Conservation (phyloP, 805 yeast species). For the Hanseniaspora clermontiae region DNA sequence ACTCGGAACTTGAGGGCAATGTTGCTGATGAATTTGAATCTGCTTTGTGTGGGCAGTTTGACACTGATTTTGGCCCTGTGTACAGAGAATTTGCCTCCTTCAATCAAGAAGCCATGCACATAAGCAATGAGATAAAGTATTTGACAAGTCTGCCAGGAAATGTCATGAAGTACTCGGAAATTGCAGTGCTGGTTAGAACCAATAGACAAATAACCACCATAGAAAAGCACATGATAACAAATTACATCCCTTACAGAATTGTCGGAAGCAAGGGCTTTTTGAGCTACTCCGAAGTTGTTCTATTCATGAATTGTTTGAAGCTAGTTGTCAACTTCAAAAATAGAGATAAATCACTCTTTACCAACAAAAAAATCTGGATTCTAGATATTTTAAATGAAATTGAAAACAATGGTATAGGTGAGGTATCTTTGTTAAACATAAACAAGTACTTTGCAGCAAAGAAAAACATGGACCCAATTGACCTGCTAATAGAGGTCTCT, state of each 20-base stretch:
- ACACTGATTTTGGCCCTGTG: conserved; percentile 35
- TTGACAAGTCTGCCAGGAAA: conserved; percentile 34
- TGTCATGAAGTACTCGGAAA: conserved; percentile 41
- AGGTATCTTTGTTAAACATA: conserved; percentile 1
- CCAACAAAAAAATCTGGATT: conserved; percentile 2
- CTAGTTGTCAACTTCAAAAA: conserved; percentile 29
- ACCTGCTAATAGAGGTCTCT: neutral
- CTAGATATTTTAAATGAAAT: conserved; percentile 1
- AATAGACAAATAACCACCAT: conserved; percentile 47
- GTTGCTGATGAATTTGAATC: conserved; percentile 21
- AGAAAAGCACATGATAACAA: conserved; percentile 48
- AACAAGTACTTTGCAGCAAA: neutral
- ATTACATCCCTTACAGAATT: conserved; percentile 50
- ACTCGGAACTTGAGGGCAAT: conserved; percentile 29
- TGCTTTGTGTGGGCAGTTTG: conserved; percentile 36
- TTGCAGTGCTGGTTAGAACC: conserved; percentile 61
- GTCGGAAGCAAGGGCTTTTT: conserved; percentile 69
- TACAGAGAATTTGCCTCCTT: conserved; percentile 31
- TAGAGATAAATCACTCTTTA: neutral
- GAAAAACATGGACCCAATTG: neutral
- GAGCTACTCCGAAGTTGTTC: conserved; percentile 57
- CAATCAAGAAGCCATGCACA: conserved; percentile 44
- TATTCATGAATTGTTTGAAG: conserved; percentile 52
- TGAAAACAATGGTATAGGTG: conserved; percentile 6
- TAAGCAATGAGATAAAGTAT: conserved; percentile 43